phyloP scores from a whole-genome alignment of 352 stramenopile species.

The Phytophthora idaei region DNA sequence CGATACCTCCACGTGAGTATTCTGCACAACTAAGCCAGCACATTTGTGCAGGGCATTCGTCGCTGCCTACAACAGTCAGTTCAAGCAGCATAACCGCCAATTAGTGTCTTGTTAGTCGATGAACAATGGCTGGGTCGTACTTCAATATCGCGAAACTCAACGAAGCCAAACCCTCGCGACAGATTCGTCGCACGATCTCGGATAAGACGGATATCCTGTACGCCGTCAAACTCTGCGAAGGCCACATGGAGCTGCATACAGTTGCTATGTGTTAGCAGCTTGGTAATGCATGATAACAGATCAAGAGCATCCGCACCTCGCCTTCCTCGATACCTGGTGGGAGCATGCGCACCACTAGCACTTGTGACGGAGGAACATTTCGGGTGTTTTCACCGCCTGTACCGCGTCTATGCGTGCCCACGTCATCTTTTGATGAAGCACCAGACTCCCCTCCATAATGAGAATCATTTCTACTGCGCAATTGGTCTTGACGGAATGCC shows the following conservation, averaged over 20 bases:
- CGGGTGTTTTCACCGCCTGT: constrained; percentile 15
- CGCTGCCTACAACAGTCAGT: constrained; percentile 31
- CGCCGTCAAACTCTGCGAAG: constrained; percentile 67
- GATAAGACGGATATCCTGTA: constrained; percentile 77
- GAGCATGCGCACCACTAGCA: constrained; percentile 75
- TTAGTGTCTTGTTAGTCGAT: constrained; percentile 6
- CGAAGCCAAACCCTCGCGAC: constrained; percentile 79
- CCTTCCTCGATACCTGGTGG: constrained; percentile 76
- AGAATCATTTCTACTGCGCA: constrained; percentile 5
- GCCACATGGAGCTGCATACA: constrained; percentile 70
- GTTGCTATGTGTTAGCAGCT: not conserved
- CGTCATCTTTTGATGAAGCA: constrained; percentile 9
- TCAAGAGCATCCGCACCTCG: constrained; percentile 49
- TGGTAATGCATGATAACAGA: not conserved
- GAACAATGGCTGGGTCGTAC: constrained; percentile 32
- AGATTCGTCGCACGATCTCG: constrained; percentile 69
- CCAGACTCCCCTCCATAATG: constrained; percentile 1
- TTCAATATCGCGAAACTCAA: constrained; percentile 76
- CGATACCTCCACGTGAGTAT: constrained; percentile 52
- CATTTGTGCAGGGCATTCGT: constrained; percentile 39
- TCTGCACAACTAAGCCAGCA: constrained; percentile 44
- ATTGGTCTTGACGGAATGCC: constrained; percentile 16
- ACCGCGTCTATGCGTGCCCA: constrained; percentile 12
- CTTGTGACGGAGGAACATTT: constrained; percentile 46
- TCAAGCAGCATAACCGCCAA: constrained; percentile 3